These are phyloP conservation scores for Pyropia yezoensis DNA, from an alignment of 23 red algal species.

Conservation along the genomic window DNA sequence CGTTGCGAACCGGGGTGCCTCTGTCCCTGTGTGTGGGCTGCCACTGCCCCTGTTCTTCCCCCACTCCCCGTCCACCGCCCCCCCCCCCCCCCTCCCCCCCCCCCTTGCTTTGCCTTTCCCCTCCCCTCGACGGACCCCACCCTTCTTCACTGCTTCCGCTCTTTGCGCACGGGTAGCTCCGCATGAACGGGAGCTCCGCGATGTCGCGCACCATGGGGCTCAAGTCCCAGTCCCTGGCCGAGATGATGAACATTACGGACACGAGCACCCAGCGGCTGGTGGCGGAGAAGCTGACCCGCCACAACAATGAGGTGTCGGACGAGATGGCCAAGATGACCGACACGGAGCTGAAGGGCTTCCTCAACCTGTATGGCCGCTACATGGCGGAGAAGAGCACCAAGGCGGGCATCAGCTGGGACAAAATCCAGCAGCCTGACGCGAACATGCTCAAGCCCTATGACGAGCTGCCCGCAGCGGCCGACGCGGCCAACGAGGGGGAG, in stretches of 20 bases:
- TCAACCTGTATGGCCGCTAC: constrained; percentile 73
- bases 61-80: background rate
- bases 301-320: constrained; percentile 43
- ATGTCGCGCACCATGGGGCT: no score
- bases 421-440: constrained; percentile 78
- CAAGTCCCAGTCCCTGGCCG: constrained; percentile 32
- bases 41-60: background rate
- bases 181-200: no score
- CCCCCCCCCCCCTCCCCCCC: background rate
- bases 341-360: constrained; percentile 65
- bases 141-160: background rate
- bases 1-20: no score
- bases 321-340: constrained; percentile 69
- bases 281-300: constrained; percentile 30
- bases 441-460: constrained; percentile 80
- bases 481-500: constrained; percentile 6
- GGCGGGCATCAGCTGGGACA: constrained; percentile 78
- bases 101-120: background rate
- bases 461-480: constrained; percentile 32
- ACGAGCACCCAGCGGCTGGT: constrained; percentile 39
- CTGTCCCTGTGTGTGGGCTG: no score
- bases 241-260: constrained; percentile 70
- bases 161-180: background rate
- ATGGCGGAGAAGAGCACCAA: constrained; percentile 62
- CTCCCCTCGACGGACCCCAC: no score